A percentile compares a stretch with the other conserved stretches of the same genome.
Conservation (phyloP, 345 rosid genomes). For the Aquilaria sinensis region DNA sequence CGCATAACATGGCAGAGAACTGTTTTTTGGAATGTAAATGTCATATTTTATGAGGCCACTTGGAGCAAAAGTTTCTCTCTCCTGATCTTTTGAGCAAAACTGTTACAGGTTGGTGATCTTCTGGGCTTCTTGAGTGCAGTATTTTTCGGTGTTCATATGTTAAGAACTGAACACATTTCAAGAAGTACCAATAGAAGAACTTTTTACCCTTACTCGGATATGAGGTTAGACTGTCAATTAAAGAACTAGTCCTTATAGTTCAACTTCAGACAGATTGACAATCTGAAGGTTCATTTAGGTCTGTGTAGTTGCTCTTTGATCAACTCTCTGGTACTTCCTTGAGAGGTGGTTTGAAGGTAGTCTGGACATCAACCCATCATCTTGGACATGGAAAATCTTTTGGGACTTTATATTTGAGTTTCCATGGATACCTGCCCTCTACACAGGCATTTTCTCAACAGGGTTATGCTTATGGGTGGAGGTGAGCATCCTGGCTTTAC, state of each 20-base stretch:
- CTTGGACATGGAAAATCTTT: conserved; percentile 40
- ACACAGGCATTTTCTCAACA: conserved; percentile 53
- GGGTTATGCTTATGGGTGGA: conserved; percentile 61
- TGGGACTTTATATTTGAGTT: conserved; percentile 39
- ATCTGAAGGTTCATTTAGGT: conserved; percentile 24
- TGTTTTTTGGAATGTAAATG: not conserved
- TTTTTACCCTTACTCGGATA: conserved; percentile 49
- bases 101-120: conserved; percentile 52
- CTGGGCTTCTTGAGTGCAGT: conserved; percentile 53
- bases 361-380: conserved; percentile 23
- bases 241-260: not conserved
- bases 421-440: conserved; percentile 67
- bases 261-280: conserved; percentile 5
- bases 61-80: not conserved
- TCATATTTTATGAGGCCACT: not conserved
- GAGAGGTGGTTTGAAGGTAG: conserved; percentile 26
- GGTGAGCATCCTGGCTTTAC: conserved; percentile 24
- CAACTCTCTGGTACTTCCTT: conserved; percentile 39
- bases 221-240: conserved; percentile 28
- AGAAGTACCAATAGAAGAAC: conserved; percentile 36
- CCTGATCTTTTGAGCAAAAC: not conserved
- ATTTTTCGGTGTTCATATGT: conserved; percentile 55
- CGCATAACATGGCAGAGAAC: not conserved
- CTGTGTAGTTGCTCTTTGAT: conserved; percentile 38
- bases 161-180: conserved; percentile 56